These are phyloP conservation scores for Colletotrichum lupini DNA, from an alignment of 2,329 filamentous ascomycete genomes.

Conservation along the genomic window DNA sequence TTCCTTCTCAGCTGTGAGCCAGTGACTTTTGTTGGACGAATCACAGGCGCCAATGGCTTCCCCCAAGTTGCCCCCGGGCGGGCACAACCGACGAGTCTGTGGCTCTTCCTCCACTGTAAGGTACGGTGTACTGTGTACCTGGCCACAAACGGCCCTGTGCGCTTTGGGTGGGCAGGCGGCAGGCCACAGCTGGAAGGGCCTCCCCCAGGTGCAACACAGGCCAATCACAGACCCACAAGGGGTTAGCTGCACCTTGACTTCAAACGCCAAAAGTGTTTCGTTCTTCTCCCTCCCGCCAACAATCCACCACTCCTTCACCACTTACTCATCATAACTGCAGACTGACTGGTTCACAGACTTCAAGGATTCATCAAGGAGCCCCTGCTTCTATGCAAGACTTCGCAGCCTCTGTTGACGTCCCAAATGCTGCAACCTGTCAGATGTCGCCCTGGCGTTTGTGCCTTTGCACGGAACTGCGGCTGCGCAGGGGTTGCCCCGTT, in stretches of 20 bases:
- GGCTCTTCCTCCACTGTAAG: neutral
- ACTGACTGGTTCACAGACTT: neutral
- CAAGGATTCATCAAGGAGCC: neutral
- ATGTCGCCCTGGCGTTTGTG: slow-evolving; percentile 12
- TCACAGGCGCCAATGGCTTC: neutral
- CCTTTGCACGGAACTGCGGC: slow-evolving; percentile 2
- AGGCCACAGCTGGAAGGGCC: neutral
- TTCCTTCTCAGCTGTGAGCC: neutral
- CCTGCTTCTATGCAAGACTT: neutral
- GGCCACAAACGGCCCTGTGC: neutral
- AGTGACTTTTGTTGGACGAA: neutral
- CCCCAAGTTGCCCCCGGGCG: neutral
- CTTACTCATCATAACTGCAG: neutral
- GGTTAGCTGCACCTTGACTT: slow-evolving; percentile 21
- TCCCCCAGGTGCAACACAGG: neutral
- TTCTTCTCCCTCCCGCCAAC: neutral
- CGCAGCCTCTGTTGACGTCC: neutral
- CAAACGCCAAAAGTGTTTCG: slow-evolving; percentile 33
- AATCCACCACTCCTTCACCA: too few relatives aligned
- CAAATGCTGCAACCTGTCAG: slow-evolving; percentile 6
- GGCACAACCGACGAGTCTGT: slow-evolving; percentile 4
- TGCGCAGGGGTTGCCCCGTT: neutral
- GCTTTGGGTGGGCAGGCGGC: neutral
- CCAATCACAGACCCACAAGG: slow-evolving; percentile 35
- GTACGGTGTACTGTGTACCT: too few relatives aligned